Conservation (phyloP, 163 green algal species). For the Coccomyxa subellipsoidea region DNA sequence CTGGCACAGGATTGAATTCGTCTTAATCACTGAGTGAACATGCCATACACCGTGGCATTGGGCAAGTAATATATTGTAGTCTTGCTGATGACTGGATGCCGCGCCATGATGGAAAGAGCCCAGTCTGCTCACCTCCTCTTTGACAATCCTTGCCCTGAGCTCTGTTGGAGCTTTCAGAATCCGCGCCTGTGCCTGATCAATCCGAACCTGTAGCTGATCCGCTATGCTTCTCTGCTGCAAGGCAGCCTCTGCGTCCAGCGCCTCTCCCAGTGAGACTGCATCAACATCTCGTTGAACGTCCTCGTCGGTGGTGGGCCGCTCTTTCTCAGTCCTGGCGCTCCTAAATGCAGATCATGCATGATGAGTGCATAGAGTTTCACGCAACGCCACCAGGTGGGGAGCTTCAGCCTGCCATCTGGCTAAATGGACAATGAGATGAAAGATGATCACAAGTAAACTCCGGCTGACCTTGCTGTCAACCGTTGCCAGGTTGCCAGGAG, state of each 20-base stretch:
- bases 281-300: too few species aligned
- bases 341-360: neutral
- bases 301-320: neutral
- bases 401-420: too few species aligned
- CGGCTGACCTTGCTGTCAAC: neutral
- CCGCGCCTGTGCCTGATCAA: neutral
- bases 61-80: too few species aligned
- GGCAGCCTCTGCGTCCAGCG: neutral
- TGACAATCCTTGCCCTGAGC: neutral
- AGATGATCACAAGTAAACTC: too few species aligned
- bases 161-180: neutral
- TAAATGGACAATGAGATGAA: too few species aligned
- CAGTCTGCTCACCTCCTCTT: neutral
- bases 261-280: neutral
- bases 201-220: neutral
- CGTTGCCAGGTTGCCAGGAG: neutral
- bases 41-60: too few species aligned
- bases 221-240: neutral
- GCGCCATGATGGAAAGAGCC: neutral
- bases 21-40: neutral
- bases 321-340: neutral
- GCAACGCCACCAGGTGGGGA: too few species aligned
- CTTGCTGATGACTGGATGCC: too few species aligned
- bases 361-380: too few species aligned
- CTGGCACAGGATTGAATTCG: neutral